phyloP scores from a whole-genome alignment of 2,329 filamentous ascomycete species.

The Phialophora expanda region DNA sequence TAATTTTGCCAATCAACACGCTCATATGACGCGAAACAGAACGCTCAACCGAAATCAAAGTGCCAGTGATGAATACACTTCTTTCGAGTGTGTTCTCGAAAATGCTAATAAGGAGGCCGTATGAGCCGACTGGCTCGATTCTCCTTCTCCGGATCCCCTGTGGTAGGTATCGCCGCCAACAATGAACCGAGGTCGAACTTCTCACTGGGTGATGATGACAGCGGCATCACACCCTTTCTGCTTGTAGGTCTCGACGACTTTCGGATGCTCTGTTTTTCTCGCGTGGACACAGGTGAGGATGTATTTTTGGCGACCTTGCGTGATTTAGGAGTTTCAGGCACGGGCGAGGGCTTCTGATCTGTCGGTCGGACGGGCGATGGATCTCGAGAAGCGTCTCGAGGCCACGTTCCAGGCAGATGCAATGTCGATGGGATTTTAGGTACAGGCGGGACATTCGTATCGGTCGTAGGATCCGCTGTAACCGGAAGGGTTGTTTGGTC shows the following conservation, averaged over 20 bases:
- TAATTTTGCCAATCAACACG: conserved; percentile 2
- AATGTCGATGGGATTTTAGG: conserved; percentile 52
- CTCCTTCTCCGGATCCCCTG: conserved; percentile 31
- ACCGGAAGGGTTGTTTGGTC: conserved; percentile 28
- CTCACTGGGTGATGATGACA: conserved; percentile 28
- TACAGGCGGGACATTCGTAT: conserved; percentile 52
- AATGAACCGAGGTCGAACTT: conserved; percentile 36
- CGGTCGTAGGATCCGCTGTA: conserved; percentile 20
- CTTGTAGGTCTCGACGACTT: conserved; percentile 31
- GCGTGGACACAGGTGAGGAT: conserved; percentile 20
- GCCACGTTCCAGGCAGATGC: conserved; percentile 50
- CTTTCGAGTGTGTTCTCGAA: background rate
- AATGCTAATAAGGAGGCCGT: conserved; percentile 33
- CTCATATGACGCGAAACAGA: background rate
- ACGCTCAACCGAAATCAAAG: background rate
- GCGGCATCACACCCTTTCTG: conserved; percentile 20
- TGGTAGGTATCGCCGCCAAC: conserved; percentile 33
- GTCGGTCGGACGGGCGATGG: conserved; percentile 39
- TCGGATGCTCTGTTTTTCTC: conserved; percentile 24
- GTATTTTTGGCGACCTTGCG: conserved; percentile 15
- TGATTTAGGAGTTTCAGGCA: conserved; percentile 18
- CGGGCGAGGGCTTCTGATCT: background rate
- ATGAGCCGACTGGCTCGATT: conserved; percentile 31
- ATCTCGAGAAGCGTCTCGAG: conserved; percentile 49
- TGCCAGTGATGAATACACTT: background rate